These are phyloP conservation scores for Lithospermum erythrorhizon DNA, from an alignment of 257 asterid genomes.

Conservation along the genomic window DNA sequence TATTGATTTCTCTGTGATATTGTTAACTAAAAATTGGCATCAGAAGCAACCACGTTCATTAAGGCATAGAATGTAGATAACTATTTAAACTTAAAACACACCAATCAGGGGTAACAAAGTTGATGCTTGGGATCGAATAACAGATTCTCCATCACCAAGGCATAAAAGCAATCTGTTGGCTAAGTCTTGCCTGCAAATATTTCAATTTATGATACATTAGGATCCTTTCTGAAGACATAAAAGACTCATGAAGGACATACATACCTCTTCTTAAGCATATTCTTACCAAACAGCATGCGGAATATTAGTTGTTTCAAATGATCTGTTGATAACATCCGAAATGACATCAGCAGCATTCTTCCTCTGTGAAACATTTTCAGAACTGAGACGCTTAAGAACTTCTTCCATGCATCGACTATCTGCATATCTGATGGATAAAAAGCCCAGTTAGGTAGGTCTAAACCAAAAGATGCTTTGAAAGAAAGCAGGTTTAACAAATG, in stretches of 20 bases:
- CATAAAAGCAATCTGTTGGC: slow-evolving; percentile 53
- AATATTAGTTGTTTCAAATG: slow-evolving; percentile 35
- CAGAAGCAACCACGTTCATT: not conserved
- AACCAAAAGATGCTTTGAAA: slow-evolving; percentile 5
- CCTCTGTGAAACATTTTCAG: slow-evolving; percentile 48
- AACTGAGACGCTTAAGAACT: slow-evolving; percentile 44
- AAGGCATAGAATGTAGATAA: not conserved
- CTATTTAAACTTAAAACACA: slow-evolving; percentile 23
- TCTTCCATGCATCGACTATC: slow-evolving; percentile 45
- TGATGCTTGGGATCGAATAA: slow-evolving; percentile 44
- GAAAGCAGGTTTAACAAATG: slow-evolving; percentile 8
- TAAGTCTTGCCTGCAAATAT: slow-evolving; percentile 56
- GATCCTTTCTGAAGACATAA: slow-evolving; percentile 1
- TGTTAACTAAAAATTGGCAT: not conserved
- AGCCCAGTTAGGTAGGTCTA: slow-evolving; percentile 9
- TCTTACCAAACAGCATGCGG: slow-evolving; percentile 44
- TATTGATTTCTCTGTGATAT: not conserved
- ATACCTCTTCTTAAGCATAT: not conserved
- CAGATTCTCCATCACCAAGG: slow-evolving; percentile 56
- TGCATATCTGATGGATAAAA: slow-evolving; percentile 48
- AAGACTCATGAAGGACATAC: not conserved
- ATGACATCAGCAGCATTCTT: slow-evolving; percentile 70
- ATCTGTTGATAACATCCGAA: slow-evolving; percentile 46
- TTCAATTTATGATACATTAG: not conserved
- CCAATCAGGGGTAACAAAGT: slow-evolving; percentile 59